These are phyloP conservation scores for Vigna radiata DNA, from an alignment of 306 rosid species.

Conservation along the genomic window DNA sequence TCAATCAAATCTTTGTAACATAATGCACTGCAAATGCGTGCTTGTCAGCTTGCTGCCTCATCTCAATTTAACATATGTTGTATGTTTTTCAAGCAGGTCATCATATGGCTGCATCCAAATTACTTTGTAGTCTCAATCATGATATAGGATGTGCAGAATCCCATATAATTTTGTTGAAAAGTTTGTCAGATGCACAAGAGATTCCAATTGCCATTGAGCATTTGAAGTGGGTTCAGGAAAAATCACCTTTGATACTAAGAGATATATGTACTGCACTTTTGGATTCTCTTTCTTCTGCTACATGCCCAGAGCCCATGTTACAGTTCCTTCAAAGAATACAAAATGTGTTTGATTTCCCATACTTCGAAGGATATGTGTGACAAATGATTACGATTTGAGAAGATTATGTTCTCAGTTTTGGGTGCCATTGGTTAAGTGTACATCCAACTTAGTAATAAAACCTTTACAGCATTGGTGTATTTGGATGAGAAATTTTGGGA, in stretches of 20 bases:
- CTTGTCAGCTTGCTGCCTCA: constrained; percentile 30
- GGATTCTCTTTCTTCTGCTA: constrained; percentile 68
- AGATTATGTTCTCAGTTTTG: constrained; percentile 22
- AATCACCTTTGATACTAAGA: constrained; percentile 59
- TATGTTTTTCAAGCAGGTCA: constrained; percentile 64
- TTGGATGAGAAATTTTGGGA: neutral
- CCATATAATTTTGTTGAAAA: constrained; percentile 72
- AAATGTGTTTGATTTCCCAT: constrained; percentile 47
- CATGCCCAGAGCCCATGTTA: constrained; percentile 57
- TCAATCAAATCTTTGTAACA: constrained; percentile 21
- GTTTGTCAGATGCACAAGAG: constrained; percentile 67
- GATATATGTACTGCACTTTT: constrained; percentile 62
- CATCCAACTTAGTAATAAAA: neutral
- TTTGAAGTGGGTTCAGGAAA: constrained; percentile 62
- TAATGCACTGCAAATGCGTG: neutral
- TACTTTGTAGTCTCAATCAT: constrained; percentile 59
- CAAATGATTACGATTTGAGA: neutral
- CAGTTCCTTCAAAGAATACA: constrained; percentile 63
- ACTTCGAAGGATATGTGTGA: constrained; percentile 37
- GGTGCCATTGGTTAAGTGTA: neutral
- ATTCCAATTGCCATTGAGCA: constrained; percentile 64
- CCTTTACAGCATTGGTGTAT: neutral
- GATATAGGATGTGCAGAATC: constrained; percentile 53
- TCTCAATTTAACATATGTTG: neutral
- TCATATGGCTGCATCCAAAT: constrained; percentile 65